A percentile compares a stretch with the other conserved stretches of the same genome.
Conservation (phyloP, 2,329 filamentous ascomycete genomes). For the Mariannaea elegans region DNA sequence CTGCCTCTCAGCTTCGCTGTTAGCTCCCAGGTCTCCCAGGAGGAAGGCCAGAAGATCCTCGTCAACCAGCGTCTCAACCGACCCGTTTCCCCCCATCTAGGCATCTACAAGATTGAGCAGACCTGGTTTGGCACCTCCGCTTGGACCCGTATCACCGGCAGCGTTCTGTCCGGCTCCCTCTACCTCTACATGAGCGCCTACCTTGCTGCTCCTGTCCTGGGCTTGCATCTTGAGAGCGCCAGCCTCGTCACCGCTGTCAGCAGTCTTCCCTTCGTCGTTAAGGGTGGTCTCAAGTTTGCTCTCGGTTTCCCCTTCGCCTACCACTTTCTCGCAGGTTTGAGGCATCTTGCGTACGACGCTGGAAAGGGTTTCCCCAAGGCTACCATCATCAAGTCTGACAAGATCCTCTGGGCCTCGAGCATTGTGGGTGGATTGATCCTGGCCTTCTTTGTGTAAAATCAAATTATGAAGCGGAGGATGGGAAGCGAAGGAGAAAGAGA, state of each 20-base stretch:
- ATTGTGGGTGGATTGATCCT: constrained; percentile 54
- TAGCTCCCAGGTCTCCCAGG: constrained; percentile 64
- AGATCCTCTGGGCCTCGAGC: constrained; percentile 58
- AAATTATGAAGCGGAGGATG: not conserved
- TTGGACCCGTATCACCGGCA: constrained; percentile 86
- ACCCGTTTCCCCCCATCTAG: constrained; percentile 84
- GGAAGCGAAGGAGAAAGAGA: not conserved
- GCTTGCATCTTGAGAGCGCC: constrained; percentile 67
- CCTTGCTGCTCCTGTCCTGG: constrained; percentile 79
- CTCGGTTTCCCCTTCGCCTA: constrained; percentile 68
- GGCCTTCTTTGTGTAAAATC: constrained; percentile 57
- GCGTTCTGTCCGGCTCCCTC: constrained; percentile 73
- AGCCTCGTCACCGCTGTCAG: constrained; percentile 69
- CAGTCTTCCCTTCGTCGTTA: constrained; percentile 65
- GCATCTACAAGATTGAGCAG: constrained; percentile 87
- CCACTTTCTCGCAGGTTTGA: constrained; percentile 64
- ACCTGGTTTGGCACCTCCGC: constrained; percentile 80
- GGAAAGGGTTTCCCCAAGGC: constrained; percentile 60
- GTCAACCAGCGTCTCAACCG: constrained; percentile 81
- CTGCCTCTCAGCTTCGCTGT: constrained; percentile 57
- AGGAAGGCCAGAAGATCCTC: constrained; percentile 72
- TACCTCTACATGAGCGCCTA: constrained; percentile 86
- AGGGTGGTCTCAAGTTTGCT: constrained; percentile 65
- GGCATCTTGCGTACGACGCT: constrained; percentile 64
- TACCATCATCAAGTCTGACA: constrained; percentile 56